Evolutionary conservation across 768 basidiomycete species (phyloP), one percentile per base, ranked within the genome.

Genomic region (Filobasidium wieringae): DNA sequence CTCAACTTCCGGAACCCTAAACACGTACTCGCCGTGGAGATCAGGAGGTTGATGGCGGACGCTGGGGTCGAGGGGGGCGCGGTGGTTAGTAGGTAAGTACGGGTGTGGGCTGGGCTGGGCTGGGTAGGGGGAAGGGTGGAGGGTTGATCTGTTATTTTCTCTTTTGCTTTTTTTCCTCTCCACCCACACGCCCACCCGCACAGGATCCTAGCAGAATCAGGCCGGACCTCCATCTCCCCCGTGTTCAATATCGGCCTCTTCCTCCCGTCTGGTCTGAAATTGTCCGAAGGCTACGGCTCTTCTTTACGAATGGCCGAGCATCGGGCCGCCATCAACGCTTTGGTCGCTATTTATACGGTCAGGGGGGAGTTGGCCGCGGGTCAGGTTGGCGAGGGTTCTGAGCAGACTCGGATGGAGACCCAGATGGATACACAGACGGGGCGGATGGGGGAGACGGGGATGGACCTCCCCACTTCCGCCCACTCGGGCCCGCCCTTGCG

Each of bases 221-320:
- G 95, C 68, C 85, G 91, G 45, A 83, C 83, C 64, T 86, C 88
- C 1, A 87, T 87, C 65, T 84, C 89, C 2, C 92, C 95, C 1
- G 80, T 92, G 36, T 99, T 86, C 72, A 86, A 95, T n/a, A 85
- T 93, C n/a, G 95, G 90, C 17, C 85, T 95, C 59, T 97, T 81
- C 63, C 72, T 87, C 83, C 24, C 89, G 83, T 37, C 78, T 75
- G 58, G 87, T 82, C 43, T 71, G 71, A 82, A 95, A 74, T 81
- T 99, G 1, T 89, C 92, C 5, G 92, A 99, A 74, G 91, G 92
- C 14, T 89, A 92, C 68, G 95, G 95, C 53, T 85, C 82, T 64
- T 91, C 88, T 2, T 76, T 96, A 55, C 84, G 82, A 72, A 97
- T 97, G 93, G 90, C 90, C 15, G 90, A 96, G 74, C 92, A 81